Base-by-base conservation (phyloP, 2,329 filamentous ascomycete species). In the Fusarium citri region DNA sequence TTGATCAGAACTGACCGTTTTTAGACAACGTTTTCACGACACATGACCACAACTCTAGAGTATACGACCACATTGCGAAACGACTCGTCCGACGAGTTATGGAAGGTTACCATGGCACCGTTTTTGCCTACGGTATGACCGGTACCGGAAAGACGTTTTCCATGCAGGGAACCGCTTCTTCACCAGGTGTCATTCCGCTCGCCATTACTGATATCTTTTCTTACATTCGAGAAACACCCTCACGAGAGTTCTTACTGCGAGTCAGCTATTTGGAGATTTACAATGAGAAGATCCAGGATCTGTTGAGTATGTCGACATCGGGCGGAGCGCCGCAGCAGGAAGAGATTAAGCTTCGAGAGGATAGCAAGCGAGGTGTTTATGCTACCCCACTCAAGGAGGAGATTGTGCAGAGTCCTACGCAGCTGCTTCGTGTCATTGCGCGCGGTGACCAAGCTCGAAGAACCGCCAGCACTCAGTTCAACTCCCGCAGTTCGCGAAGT, bases 201-300 rank as follows among this genome's bases (percentile, higher is more conserved):
- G 96, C 96, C 41, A 98, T 99, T 74, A 98, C 96, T 68, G 96
- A 99, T 78, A 99, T 99, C 55, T 99, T 99, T 80, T 98, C 96
- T 0, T 99, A 98, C 80, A 99, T 99, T 73, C 91, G 96, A 61
- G 96, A 99, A 82, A 98, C 96, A 2, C 96, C 96, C 0, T 93
- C 94, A 37, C 88, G 96, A 64, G 96, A 99, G 77, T 99, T 99
- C 72, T 82, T 99, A 60, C 87, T 99, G 60, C 91, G 96, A 68
- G 96, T 99, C 77, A 98, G 95, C 84, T 99, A 99, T 78, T 86
- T 99, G 68, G 96, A 99, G 82, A 99, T 99, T 66, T 99, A 99
- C 83, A 99, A 99, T 76, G 96, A 99, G 78, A 97, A 89, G 80
- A 98, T 99, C 61, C 93, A 98, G 77, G 96, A 99, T 80, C 84